Evolutionary conservation across 2,329 filamentous ascomycete genomes (phyloP).

Genomic region (Alternaria longipes): DNA sequence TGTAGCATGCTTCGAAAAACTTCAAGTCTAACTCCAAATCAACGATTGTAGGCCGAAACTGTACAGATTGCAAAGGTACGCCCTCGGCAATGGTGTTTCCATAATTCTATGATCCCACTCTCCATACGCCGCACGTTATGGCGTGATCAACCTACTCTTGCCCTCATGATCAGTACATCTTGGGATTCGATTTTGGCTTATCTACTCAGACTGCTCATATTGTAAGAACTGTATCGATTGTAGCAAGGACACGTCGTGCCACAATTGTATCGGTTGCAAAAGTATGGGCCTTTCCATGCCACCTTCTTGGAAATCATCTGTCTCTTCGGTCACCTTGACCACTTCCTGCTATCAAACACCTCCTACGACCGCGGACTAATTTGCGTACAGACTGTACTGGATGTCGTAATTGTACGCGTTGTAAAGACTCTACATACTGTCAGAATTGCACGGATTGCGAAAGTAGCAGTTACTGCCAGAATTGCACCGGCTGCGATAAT

Average conservation of each 20-base stretch:
- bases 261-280: neutral
- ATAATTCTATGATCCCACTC: neutral
- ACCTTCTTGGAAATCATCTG: neutral
- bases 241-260: neutral
- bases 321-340: neutral
- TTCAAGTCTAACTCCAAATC: neutral
- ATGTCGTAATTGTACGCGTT: conserved; percentile 6
- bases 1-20: neutral
- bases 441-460: conserved; percentile 7
- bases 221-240: neutral
- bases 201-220: neutral
- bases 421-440: conserved; percentile 4
- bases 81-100: neutral
- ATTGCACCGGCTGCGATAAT: conserved; percentile 8
- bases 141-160: neutral
- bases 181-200: neutral
- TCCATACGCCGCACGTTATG: neutral
- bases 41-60: conserved; percentile 6
- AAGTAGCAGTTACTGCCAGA: conserved; percentile 1
- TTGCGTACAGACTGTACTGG: conserved; percentile 5
- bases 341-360: neutral
- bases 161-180: neutral
- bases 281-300: neutral
- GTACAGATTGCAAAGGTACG: conserved; percentile 13
- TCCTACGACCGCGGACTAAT: neutral